phyloP scores from a whole-genome alignment of 73 alveolate genomes.

The Tetrahymena malaccensis region DNA sequence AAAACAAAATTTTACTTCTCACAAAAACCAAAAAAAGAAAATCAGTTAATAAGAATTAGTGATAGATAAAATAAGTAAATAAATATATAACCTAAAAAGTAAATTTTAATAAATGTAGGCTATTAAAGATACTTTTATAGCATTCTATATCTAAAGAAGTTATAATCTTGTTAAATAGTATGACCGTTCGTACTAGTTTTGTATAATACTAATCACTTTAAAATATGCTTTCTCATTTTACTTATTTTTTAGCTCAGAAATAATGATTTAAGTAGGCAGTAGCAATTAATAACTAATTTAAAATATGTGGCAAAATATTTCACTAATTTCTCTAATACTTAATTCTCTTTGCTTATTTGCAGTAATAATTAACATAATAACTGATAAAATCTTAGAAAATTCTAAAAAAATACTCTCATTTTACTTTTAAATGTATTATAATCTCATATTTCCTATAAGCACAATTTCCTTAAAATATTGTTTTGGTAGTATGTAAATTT shows the following conservation, averaged over 20 bases:
- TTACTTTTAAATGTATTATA: background rate
- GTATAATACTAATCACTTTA: background rate
- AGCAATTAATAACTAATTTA: background rate
- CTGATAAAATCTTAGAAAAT: background rate
- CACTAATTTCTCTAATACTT: background rate
- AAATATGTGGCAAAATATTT: background rate
- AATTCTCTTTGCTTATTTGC: background rate
- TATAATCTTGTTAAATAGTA: background rate
- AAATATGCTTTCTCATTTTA: background rate
- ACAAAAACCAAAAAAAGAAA: too few species aligned
- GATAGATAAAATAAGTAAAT: too few species aligned
- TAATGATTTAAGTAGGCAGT: background rate
- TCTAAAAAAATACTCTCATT: background rate
- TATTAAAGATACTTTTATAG: background rate
- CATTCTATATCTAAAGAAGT: background rate
- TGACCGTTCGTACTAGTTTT: background rate
- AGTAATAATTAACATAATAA: background rate
- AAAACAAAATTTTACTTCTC: too few species aligned
- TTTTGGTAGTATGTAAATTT: background rate
- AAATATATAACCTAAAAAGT: background rate
- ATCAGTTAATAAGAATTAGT: too few species aligned
- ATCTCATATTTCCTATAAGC: background rate
- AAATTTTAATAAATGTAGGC: background rate
- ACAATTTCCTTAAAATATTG: background rate
- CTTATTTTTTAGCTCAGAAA: background rate